Evolutionary conservation across 192 early-diverging fungal genomes (phyloP).

Genomic region (Polychytrium aggregatum): DNA sequence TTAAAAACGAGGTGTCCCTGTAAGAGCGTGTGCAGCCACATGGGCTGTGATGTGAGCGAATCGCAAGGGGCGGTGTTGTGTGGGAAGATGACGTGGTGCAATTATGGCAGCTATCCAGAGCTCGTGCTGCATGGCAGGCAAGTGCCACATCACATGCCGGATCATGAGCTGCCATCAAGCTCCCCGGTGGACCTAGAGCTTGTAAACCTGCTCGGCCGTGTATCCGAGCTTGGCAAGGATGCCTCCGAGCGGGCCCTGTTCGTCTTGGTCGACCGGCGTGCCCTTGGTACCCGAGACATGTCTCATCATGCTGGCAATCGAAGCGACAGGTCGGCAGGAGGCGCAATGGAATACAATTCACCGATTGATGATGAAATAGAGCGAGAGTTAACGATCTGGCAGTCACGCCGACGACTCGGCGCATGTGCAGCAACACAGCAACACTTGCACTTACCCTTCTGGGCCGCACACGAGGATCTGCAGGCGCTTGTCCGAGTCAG

Average conservation of each 20-base stretch:
- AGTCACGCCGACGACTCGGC: neutral
- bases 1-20: too few relatives aligned
- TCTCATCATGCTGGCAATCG: conserved; percentile 14
- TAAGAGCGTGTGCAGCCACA: too few relatives aligned
- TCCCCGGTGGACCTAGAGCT: conserved; percentile 41
- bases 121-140: too few relatives aligned
- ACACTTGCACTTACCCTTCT: conserved; percentile 23
- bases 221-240: conserved; percentile 73
- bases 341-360: too few relatives aligned
- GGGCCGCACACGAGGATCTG: conserved; percentile 48
- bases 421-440: neutral
- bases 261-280: conserved; percentile 12
- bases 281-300: conserved; percentile 25
- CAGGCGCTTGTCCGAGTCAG: too few relatives aligned
- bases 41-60: too few relatives aligned
- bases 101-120: too few relatives aligned
- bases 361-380: neutral
- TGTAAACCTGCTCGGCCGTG: conserved; percentile 63
- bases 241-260: conserved; percentile 73
- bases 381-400: neutral
- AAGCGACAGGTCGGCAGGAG: too few relatives aligned
- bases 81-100: too few relatives aligned
- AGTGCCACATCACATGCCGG: too few relatives aligned
- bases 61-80: too few relatives aligned
- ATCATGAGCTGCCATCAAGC: neutral